Evolutionary conservation across 768 basidiomycete species (phyloP).

Genomic region (Boletus pseudo-olivaceus): DNA sequence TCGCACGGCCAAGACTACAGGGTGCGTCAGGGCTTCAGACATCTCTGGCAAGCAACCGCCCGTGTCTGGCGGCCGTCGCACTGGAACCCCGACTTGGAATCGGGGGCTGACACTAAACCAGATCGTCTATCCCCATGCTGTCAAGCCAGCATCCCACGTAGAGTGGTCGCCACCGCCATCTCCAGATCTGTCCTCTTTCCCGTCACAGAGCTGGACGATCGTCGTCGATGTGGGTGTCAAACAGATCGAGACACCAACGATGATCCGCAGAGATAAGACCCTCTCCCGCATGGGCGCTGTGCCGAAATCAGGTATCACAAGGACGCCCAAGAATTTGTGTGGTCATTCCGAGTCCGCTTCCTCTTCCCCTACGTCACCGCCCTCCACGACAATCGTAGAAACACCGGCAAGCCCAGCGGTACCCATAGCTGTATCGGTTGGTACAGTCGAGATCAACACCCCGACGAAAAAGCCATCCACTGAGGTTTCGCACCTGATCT

Average conservation of each 20-base stretch:
- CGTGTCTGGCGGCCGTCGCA: not conserved
- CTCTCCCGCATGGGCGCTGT: too few relatives aligned
- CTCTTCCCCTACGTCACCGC: not conserved
- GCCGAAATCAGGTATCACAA: not conserved
- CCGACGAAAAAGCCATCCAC: not conserved
- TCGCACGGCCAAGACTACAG: not conserved
- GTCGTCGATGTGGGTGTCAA: not conserved
- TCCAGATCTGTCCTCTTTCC: constrained; percentile 3
- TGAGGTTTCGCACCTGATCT: not conserved
- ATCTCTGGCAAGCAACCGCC: not conserved
- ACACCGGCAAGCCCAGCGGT: not conserved
- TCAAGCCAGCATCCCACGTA: not conserved
- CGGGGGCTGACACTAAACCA: not conserved
- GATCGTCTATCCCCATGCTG: not conserved
- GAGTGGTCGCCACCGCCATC: not conserved
- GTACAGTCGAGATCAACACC: too few relatives aligned
- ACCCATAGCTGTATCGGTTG: not conserved
- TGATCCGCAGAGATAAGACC: not conserved
- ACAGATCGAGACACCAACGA: not conserved
- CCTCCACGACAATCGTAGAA: not conserved
- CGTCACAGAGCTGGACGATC: constrained; percentile 3
- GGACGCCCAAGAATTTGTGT: not conserved
- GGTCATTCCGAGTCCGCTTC: not conserved
- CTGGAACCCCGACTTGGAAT: not conserved
- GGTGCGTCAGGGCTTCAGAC: not conserved